A percentile compares a stretch with the other conserved stretches of the same genome.
These are phyloP conservation scores for Raffaelea ambrosiae DNA, from an alignment of 2,329 filamentous ascomycete genomes.

Conservation along the genomic window DNA sequence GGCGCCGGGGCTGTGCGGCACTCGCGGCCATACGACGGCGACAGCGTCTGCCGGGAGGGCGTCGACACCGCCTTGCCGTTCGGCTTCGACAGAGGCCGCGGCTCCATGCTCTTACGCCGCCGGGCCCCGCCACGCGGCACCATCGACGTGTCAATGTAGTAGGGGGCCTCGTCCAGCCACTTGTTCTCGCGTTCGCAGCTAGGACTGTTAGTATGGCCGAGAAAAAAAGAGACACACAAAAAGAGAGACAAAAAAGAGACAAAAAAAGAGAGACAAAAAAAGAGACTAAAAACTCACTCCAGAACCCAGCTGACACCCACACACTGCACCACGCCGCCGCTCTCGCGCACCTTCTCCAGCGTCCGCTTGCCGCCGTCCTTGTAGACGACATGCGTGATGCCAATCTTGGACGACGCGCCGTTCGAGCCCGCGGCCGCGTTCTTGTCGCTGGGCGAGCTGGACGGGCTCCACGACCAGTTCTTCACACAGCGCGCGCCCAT, in stretches of 20 bases:
- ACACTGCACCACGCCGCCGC: conserved; percentile 68
- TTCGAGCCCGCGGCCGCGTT: background rate
- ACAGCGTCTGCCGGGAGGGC: conserved; percentile 21
- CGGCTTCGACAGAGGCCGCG: conserved; percentile 57
- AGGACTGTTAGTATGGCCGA: background rate
- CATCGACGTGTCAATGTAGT: conserved; percentile 58
- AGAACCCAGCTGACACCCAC: conserved; percentile 85
- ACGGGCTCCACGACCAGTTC: conserved; percentile 65
- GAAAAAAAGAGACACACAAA: no score
- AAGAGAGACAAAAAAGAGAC: background rate
- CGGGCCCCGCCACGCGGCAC: conserved; percentile 63
- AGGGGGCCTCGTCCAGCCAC: conserved; percentile 67
- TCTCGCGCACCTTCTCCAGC: conserved; percentile 69
- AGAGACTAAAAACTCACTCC: conserved; percentile 57
- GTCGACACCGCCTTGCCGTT: conserved; percentile 55
- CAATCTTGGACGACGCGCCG: conserved; percentile 41
- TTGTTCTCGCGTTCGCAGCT: conserved; percentile 69
- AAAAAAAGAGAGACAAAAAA: no score
- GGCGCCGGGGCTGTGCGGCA: conserved; percentile 37
- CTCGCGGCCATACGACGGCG: conserved; percentile 21
- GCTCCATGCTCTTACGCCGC: conserved; percentile 75
- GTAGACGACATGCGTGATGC: conserved; percentile 82
- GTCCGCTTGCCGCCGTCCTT: conserved; percentile 79
- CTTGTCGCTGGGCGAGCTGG: conserved; percentile 24
- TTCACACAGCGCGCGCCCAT: conserved; percentile 78